Evolutionary conservation across 2,329 filamentous ascomycete genomes (phyloP), one percentile per base, ranked within the genome.

Genomic region (Madurella mycetomatis): DNA sequence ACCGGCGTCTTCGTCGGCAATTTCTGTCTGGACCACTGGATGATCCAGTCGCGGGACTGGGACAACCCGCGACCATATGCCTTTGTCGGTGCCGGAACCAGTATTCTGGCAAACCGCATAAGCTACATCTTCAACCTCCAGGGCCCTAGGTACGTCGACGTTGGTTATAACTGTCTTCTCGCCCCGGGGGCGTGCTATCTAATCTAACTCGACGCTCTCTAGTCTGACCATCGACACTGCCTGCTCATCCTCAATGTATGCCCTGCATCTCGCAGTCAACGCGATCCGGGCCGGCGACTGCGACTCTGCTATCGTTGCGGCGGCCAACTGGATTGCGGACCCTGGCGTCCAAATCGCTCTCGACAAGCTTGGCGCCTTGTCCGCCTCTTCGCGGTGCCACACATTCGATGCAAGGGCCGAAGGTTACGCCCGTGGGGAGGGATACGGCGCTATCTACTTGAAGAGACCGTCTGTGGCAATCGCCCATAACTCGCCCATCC

Each of bases 91-190:
- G 55, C 69, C 1, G 64, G 65, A 12, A 69, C 73, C 46, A 63
- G 73, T 18, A 66, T 65, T 51, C 51, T 60, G 37, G 49, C 49
- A 17, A 72, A 73, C 57, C 66, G 72, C 1, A 69, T 75, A 41
- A 65, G 64, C 2, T 64, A 74, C 56, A 55, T 68, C 16, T 73
- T 74, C 53, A 67, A 73, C 58, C 58, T 74, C 1, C 65, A 65
- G 16, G 73, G 72, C 0, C 61, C 67, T 8, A 69, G 66, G 34
- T 63, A 65, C 18, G 57, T 62, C 11, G 25, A 25, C 3, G 25
- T 7, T 25, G 4, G 25, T 34, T 12, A 34, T 12, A 11, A 15
- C 34, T 4, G 34, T 37, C 34, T 37, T 15, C 2, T 2, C 34
- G 34, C 9, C 34, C 34, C 9, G 2, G 13, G 34, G 13, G 34